These are phyloP conservation scores for Nepenthes mirabilis DNA, from an alignment of 148 eudicot species.

Conservation along the genomic window DNA sequence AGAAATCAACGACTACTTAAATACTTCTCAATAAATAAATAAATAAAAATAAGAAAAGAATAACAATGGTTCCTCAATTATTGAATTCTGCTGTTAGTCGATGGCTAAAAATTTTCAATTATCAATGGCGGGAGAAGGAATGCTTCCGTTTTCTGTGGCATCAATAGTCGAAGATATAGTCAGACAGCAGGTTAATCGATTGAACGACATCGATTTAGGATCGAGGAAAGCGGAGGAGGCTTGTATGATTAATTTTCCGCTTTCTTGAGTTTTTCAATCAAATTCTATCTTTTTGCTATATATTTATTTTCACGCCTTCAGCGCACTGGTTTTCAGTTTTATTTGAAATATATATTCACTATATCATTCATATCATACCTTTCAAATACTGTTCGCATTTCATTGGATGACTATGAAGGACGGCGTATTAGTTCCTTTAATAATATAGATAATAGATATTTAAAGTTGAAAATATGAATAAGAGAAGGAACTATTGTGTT, in stretches of 20 bases:
- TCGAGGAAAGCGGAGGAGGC: conserved; percentile 69
- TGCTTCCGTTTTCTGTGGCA: conserved; percentile 32
- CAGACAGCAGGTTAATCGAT: conserved; percentile 41
- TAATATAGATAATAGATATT: background rate
- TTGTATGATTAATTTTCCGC: conserved; percentile 32
- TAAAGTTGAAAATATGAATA: too few relatives aligned
- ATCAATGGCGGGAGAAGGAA: conserved; percentile 41
- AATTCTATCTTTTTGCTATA: background rate
- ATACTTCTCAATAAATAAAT: too few relatives aligned
- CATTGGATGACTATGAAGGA: background rate
- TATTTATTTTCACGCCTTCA: too few relatives aligned
- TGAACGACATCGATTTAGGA: conserved; percentile 40
- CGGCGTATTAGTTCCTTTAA: too few relatives aligned
- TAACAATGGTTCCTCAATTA: background rate
- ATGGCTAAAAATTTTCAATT: background rate
- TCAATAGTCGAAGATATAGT: conserved; percentile 69
- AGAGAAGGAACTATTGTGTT: too few relatives aligned
- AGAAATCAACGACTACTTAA: too few relatives aligned
- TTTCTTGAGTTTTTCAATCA: background rate
- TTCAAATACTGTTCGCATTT: background rate
- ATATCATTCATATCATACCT: too few relatives aligned
- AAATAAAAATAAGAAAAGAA: too few relatives aligned
- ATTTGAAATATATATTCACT: too few relatives aligned
- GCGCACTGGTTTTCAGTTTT: too few relatives aligned
- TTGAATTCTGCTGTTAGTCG: background rate